Conservation (phyloP, 2,329 filamentous ascomycete genomes). For the Sporothrix humicola region DNA sequence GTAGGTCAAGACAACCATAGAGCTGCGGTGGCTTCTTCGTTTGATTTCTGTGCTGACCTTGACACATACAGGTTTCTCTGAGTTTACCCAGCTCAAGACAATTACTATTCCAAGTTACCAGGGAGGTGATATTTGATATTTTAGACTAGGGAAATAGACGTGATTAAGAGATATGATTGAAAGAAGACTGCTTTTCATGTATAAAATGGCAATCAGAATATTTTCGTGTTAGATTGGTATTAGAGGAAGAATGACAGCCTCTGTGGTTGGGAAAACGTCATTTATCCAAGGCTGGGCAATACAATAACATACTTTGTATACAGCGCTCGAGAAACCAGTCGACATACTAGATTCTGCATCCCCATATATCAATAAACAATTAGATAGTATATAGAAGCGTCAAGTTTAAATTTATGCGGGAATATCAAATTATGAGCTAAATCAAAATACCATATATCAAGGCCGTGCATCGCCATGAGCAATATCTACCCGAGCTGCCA, state of each 20-base stretch:
- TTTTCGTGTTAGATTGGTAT: no score
- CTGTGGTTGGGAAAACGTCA: no score
- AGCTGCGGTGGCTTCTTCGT: not conserved
- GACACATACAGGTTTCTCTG: not conserved
- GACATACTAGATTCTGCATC: no score
- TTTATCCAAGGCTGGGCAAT: no score
- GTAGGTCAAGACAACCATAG: not conserved
- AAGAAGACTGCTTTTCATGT: no score
- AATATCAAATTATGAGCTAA: not conserved
- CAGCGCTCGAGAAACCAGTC: no score
- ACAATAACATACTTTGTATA: no score
- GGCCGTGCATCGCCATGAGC: not conserved
- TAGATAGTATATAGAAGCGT: not conserved
- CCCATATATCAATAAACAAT: no score
- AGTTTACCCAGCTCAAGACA: not conserved
- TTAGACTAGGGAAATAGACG: not conserved
- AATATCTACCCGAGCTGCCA: conserved; percentile 12
- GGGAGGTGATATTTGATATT: not conserved
- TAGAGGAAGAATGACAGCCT: no score
- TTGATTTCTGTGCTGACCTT: not conserved
- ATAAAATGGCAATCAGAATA: no score
- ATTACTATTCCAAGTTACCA: not conserved
- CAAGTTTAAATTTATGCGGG: not conserved
- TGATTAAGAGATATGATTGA: no score
- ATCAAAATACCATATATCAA: not conserved